Base-by-base conservation (phyloP, 768 basidiomycete species). In the Coprinopsis sp. region DNA sequence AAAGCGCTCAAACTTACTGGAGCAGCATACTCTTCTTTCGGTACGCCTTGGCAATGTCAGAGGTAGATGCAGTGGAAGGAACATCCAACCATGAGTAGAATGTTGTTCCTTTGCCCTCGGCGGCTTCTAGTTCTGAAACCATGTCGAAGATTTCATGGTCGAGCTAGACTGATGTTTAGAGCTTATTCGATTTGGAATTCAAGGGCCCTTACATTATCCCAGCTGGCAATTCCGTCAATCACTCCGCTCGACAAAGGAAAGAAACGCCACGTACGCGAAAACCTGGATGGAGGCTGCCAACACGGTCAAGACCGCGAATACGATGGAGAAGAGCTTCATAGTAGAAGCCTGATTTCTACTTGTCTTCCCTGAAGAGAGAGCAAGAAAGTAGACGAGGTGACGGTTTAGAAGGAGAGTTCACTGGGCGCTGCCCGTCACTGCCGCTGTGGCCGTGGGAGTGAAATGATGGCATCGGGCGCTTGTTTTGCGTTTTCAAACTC, bases 91-190 rank as follows among this genome's bases (percentile, higher is more conserved):
- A 95, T 10, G 91, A 90, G 70, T 99, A 99, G 69, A 98, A 99
- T 0, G 83, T 89, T n/a, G 87, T 91, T 25, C 86, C 91, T 61
- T 87, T 93, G 73, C 92, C 92, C 72, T 96, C 94, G 2, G 89
- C 71, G 3, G 69, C 71, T 64, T 94, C 84, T 18, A 97, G 62
- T 16, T 77, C 87, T 52, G 79, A 77, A 49, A 95, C 92, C 12
- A 96, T 76, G 67, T 96, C 94, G 59, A 97, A 97, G 29, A 97
- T 94, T 65, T 97, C 93, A 71, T 96, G 79, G 69, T 97, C 93
- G 67, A 94, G 87, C 86, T 92, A 51, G 40, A 33, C 34, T 37
- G 10, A 13, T 22, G n/a, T 37, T 25, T 6, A 24, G 25, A 44
- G 18, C 22, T 33, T 47, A 18, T 58, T 30, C 24, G 19, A 27